Base-by-base conservation (phyloP, 208 protist genomes). In the Leishmania lainsoni region DNA sequence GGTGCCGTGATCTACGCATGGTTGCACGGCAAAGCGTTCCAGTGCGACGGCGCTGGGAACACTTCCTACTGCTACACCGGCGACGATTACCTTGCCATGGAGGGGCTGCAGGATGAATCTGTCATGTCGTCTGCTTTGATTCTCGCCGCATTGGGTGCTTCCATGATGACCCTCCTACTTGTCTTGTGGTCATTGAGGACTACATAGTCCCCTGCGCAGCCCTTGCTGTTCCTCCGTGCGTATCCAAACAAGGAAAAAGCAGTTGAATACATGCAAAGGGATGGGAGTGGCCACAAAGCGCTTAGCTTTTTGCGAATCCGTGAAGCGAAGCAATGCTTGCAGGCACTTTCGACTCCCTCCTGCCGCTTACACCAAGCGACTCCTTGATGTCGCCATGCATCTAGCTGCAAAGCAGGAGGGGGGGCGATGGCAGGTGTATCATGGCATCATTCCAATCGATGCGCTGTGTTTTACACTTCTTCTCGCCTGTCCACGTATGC, bases 21-120 rank as follows among this genome's bases (percentile, higher is more conserved):
- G 75, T 76, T 93, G 20, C 75, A 78, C 32, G 87, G 87, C 6
- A 88, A 81, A 68, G 66, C 56, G 35, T 91, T 92, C 80, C 69
- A 83, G 69, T 95, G 91, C 59, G 91, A 95, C 68, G 90, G 90
- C 16, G 80, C 81, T 16, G 78, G 76, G 45, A 90, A 93, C 76
- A 92, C 91, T 29, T 95, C 86, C 61, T 93, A 93, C 68, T 95
- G 91, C 84, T 92, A 92, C 79, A 91, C 83, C 4, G 86, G 85
- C 3, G 86, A 90, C 54, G 87, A 87, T 26, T 95, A 93, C 39
- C 66, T 93, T 17, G 73, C 73, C 5, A 35, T 89, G 61, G 83
- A 92, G 54, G 91, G 91, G 32, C 80, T 93, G 70, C 39, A 70
- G 54, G 52, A 86, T 26, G 91, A 93, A 29, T 90, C 86, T n/a